Conservation (phyloP, 2,329 filamentous ascomycete species). For the Amesomyces nigricolor region DNA sequence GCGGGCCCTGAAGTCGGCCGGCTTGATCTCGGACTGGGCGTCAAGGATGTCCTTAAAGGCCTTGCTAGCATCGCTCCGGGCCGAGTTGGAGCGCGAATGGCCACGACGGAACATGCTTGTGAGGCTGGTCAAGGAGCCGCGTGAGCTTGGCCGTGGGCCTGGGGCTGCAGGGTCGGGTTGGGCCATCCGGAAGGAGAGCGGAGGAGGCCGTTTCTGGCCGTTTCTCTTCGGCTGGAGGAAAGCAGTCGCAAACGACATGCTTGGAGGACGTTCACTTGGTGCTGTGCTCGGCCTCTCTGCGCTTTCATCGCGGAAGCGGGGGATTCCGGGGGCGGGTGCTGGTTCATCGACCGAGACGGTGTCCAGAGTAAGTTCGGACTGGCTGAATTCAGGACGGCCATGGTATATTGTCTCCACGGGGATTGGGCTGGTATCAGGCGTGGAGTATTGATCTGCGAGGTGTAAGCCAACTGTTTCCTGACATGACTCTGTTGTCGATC, state of each 20-base stretch:
- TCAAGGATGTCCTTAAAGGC: slow-evolving; percentile 52
- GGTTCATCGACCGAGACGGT: slow-evolving; percentile 18
- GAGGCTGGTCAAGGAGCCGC: slow-evolving; percentile 17
- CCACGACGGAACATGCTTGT: background rate
- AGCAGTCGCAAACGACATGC: slow-evolving; percentile 12
- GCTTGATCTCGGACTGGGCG: slow-evolving; percentile 48
- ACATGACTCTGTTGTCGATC: background rate
- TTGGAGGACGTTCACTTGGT: slow-evolving; percentile 24
- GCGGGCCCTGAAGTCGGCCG: slow-evolving; percentile 44
- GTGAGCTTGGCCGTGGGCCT: slow-evolving; percentile 13
- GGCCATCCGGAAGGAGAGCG: slow-evolving; percentile 24
- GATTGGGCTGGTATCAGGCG: slow-evolving; percentile 38
- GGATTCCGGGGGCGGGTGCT: slow-evolving; percentile 30
- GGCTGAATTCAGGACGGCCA: slow-evolving; percentile 29
- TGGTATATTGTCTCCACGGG: slow-evolving; percentile 34
- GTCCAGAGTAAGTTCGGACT: slow-evolving; percentile 23
- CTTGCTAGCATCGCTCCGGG: slow-evolving; percentile 29
- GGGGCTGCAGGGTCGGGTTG: slow-evolving; percentile 7
- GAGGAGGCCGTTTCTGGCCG: slow-evolving; percentile 19
- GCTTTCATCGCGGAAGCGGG: slow-evolving; percentile 28
- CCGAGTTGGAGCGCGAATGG: slow-evolving; percentile 31
- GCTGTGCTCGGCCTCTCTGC: slow-evolving; percentile 36
- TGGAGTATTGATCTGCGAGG: slow-evolving; percentile 35
- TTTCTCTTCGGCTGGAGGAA: slow-evolving; percentile 16
- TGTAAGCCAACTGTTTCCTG: slow-evolving; percentile 6